Evolutionary conservation across 108 stramenopile genomes (phyloP).

Genomic region (Schizochytrium sp.): DNA sequence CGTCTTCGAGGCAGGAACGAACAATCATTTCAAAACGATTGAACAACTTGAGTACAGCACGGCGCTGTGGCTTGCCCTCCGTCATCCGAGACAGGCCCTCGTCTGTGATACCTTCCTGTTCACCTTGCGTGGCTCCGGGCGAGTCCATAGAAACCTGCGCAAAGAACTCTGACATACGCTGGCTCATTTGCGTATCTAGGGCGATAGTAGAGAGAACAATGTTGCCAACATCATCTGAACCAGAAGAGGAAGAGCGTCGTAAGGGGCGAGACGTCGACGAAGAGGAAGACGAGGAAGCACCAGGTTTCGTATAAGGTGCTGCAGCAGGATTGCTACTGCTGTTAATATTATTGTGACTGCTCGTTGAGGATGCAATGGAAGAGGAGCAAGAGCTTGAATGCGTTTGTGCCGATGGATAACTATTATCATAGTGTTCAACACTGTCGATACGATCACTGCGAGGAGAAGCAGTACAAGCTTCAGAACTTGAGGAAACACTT

Average conservation of each 20-base stretch:
- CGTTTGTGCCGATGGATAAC: too few relatives aligned
- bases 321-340: too few relatives aligned
- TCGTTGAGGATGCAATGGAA: neutral
- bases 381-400: too few relatives aligned
- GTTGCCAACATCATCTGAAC: neutral
- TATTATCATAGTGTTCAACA: too few relatives aligned
- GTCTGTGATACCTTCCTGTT: neutral
- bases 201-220: conserved; percentile 5
- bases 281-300: neutral
- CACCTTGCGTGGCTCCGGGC: neutral
- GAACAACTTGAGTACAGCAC: neutral
- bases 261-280: neutral
- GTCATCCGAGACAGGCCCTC: neutral
- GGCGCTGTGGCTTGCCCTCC: neutral
- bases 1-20: neutral
- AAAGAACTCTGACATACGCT: neutral
- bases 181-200: neutral
- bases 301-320: neutral
- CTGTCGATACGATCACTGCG: neutral
- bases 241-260: too few relatives aligned
- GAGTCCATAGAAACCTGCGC: neutral
- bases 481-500: neutral
- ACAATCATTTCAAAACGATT: neutral
- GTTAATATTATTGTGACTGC: neutral
- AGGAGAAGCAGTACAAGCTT: neutral